Evolutionary conservation across 2,329 filamentous ascomycete genomes (phyloP).

Genomic region (Zasmidium citrigriseum): DNA sequence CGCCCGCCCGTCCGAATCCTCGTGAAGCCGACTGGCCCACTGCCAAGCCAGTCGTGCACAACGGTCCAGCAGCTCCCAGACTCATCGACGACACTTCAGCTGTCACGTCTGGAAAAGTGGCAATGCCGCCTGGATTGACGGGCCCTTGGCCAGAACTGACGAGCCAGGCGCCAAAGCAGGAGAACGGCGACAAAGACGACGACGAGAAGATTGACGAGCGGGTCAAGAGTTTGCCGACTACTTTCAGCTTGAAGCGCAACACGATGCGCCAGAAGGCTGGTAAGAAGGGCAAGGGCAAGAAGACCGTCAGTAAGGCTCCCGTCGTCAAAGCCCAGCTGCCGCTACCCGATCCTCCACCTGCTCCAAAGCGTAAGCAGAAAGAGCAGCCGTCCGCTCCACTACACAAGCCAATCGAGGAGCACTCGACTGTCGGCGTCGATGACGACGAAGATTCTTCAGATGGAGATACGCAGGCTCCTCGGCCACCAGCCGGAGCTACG

Average conservation of each 20-base stretch:
- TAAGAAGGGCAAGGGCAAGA: conserved; percentile 12
- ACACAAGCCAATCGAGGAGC: neutral
- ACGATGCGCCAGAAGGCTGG: conserved; percentile 21
- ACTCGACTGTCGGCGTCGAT: neutral
- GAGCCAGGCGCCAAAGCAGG: neutral
- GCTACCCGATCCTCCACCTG: conserved; percentile 6
- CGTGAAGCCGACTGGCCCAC: neutral
- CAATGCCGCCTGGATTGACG: neutral
- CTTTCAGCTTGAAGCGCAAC: conserved; percentile 9
- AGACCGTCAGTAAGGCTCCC: neutral
- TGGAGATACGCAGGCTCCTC: neutral
- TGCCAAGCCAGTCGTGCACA: neutral
- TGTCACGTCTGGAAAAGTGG: neutral
- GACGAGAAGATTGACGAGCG: conserved; percentile 14
- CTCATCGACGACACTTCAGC: neutral
- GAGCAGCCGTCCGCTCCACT: neutral
- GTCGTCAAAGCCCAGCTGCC: conserved; percentile 4
- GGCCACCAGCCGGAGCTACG: neutral
- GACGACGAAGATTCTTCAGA: neutral
- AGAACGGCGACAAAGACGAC: neutral
- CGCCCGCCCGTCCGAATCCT: neutral
- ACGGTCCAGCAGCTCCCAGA: neutral
- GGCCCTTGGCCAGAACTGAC: neutral
- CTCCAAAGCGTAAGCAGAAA: neutral
- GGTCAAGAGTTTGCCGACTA: conserved; percentile 6